A percentile compares a stretch with the other conserved stretches of the same genome.
phyloP scores from a whole-genome alignment of 1,284 basidiomycete genomes.

The Ceratobasidium sp. region DNA sequence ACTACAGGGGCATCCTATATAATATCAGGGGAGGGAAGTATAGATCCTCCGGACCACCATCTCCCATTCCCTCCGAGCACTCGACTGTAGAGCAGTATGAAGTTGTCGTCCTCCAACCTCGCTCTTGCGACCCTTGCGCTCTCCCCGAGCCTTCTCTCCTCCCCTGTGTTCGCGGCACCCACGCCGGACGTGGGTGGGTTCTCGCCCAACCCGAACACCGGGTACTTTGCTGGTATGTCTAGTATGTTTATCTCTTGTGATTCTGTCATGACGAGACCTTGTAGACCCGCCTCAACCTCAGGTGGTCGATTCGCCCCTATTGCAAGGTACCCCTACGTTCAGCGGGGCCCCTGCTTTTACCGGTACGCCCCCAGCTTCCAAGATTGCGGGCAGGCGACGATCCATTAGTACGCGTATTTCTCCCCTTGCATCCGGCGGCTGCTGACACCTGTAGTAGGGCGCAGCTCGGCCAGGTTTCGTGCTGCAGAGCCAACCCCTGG shows the following conservation, averaged over 20 bases:
- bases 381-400: slow-evolving; percentile 35
- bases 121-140: slow-evolving; percentile 34
- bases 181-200: slow-evolving; percentile 11
- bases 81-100: slow-evolving; percentile 29
- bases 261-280: background rate
- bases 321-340: slow-evolving; percentile 3
- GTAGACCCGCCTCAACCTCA: slow-evolving; percentile 26
- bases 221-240: slow-evolving; percentile 36
- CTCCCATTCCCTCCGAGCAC: background rate
- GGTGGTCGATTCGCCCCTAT: slow-evolving; percentile 15
- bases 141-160: slow-evolving; percentile 30
- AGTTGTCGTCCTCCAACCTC: slow-evolving; percentile 37
- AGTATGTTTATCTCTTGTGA: background rate
- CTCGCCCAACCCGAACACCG: slow-evolving; percentile 31
- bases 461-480: slow-evolving; percentile 1
- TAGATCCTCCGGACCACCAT: background rate
- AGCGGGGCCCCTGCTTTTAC: background rate
- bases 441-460: slow-evolving; percentile 4
- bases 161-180: slow-evolving; percentile 40
- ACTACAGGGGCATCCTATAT: slow-evolving; percentile 1
- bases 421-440: background rate
- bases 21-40: background rate
- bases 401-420: slow-evolving; percentile 17
- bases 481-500: background rate
- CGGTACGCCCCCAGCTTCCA: slow-evolving; percentile 11